Evolutionary conservation across 352 stramenopile species (phyloP).

Genomic region (Plasmopara muralis): DNA sequence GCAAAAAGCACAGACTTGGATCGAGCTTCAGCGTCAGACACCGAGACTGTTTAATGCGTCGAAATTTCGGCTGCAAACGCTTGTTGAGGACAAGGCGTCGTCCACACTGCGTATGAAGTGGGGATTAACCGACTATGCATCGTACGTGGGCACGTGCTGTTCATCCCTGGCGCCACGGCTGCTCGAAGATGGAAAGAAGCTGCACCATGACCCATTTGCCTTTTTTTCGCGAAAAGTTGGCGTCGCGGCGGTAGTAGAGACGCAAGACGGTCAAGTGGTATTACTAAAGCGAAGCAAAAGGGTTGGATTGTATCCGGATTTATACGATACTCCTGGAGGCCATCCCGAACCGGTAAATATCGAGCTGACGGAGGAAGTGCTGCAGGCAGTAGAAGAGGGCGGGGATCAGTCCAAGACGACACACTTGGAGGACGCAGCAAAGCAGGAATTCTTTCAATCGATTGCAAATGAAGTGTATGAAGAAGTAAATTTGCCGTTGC

Average conservation of each 20-base stretch:
- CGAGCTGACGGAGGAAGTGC: constrained; percentile 22
- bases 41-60: constrained; percentile 66
- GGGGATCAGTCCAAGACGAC: constrained; percentile 3
- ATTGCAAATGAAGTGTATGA: constrained; percentile 72
- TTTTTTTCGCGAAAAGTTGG: constrained; percentile 78
- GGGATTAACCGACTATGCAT: constrained; percentile 66
- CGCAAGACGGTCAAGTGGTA: constrained; percentile 44
- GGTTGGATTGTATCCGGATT: constrained; percentile 66
- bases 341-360: constrained; percentile 62
- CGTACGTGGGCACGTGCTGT: constrained; percentile 71
- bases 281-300: constrained; percentile 59
- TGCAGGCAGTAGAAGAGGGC: constrained; percentile 19
- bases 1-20: constrained; percentile 38
- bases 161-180: constrained; percentile 33
- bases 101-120: constrained; percentile 26
- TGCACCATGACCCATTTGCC: constrained; percentile 29
- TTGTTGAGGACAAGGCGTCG: constrained; percentile 1
- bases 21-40: constrained; percentile 16
- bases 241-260: constrained; percentile 66
- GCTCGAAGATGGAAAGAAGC: constrained; percentile 24
- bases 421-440: constrained; percentile 25
- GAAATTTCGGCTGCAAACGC: constrained; percentile 48
- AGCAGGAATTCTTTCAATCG: constrained; percentile 57
- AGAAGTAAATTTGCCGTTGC: constrained; percentile 56
- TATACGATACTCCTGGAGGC: constrained; percentile 72